phyloP scores from a whole-genome alignment of 805 yeast species.

The Teunomyces stri region DNA sequence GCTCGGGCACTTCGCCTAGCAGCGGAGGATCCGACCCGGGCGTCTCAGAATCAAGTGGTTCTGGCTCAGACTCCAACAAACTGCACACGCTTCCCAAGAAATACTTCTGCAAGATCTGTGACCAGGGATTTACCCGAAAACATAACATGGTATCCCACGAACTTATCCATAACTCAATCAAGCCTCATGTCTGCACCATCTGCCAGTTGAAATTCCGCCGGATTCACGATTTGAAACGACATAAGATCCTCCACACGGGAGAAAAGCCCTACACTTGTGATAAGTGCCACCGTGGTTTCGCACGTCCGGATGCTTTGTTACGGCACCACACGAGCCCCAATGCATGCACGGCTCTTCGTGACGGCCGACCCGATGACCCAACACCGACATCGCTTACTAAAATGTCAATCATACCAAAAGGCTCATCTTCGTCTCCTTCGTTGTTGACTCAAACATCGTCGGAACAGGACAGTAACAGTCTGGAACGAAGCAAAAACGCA shows the following conservation, averaged over 20 bases:
- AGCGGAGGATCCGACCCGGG: background rate
- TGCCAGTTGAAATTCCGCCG: conserved; percentile 67
- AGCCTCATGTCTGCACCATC: conserved; percentile 60
- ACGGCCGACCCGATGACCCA: background rate
- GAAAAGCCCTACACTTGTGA: conserved; percentile 65
- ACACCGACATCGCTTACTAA: background rate
- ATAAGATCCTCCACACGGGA: conserved; percentile 72
- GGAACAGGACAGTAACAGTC: conserved; percentile 11
- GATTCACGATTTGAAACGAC: conserved; percentile 74
- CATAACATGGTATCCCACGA: conserved; percentile 75
- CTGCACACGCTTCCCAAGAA: conserved; percentile 18
- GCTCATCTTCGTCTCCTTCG: conserved; percentile 1
- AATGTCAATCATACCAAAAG: background rate
- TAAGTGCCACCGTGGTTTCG: conserved; percentile 62
- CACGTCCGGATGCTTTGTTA: conserved; percentile 72
- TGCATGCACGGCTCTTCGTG: conserved; percentile 25
- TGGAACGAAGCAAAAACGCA: conserved; percentile 14
- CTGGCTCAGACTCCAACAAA: background rate
- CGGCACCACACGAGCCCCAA: conserved; percentile 56
- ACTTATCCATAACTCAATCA: conserved; percentile 61
- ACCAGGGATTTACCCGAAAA: conserved; percentile 64
- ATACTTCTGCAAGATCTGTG: conserved; percentile 57
- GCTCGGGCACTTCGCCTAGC: background rate
- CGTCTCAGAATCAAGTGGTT: background rate
- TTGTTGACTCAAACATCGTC: conserved; percentile 2